Percentiles rank a stretch among this genome's conserved stretches.
Conservation (phyloP, 2,329 filamentous ascomycete genomes). For the Sporothrix pallida region DNA sequence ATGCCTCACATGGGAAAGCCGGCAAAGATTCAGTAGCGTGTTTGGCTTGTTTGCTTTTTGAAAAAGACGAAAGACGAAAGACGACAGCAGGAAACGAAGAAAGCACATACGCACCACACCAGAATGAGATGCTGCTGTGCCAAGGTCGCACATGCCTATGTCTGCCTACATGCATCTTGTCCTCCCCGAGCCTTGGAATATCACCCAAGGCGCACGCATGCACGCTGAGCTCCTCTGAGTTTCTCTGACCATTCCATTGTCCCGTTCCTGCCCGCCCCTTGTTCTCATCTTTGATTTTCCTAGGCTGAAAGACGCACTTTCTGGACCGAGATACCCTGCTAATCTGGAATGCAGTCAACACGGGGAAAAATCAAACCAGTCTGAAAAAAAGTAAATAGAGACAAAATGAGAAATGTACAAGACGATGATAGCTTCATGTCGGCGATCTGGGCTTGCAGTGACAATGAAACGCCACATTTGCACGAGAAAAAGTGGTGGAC, state of each 20-base stretch:
- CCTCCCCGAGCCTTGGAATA: constrained; percentile 29
- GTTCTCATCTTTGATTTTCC: not conserved
- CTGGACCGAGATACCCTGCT: constrained; percentile 24
- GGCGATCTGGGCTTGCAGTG: not conserved
- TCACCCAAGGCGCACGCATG: not conserved
- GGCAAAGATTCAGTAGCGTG: no score
- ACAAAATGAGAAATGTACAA: no score
- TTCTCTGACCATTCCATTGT: not conserved
- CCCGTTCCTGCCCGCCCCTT: not conserved
- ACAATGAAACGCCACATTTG: not conserved
- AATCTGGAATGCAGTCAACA: not conserved
- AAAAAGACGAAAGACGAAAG: not conserved
- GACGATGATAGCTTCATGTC: not conserved
- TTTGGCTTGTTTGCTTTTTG: no score
- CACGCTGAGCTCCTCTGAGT: not conserved
- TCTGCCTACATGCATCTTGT: constrained; percentile 7
- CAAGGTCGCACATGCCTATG: constrained; percentile 22
- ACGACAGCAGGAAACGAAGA: no score
- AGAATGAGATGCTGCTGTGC: not conserved
- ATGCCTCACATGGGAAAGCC: no score
- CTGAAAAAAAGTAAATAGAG: not conserved
- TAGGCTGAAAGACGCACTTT: not conserved
- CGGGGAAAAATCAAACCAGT: not conserved
- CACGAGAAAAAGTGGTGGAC: not conserved
- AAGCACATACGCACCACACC: not conserved